phyloP scores from a whole-genome alignment of 2,329 filamentous ascomycete species.

The Dothidotthia symphoricarpi region DNA sequence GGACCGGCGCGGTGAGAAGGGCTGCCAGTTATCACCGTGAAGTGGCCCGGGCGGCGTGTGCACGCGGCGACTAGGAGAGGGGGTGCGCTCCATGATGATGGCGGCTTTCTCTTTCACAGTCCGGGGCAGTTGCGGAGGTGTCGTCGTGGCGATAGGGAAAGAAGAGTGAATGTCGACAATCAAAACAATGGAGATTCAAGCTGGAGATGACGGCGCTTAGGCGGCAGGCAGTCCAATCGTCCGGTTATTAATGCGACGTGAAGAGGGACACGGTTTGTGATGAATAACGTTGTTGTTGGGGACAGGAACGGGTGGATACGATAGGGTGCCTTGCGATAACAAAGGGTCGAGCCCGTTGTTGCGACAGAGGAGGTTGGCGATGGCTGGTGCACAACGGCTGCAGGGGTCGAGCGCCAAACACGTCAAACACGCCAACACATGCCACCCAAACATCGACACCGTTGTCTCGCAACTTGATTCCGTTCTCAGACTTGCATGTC shows the following conservation, averaged over 20 bases:
- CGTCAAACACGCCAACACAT: constrained; percentile 25
- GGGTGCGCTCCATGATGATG: constrained; percentile 51
- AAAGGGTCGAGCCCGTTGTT: constrained; percentile 11
- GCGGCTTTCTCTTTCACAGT: neutral
- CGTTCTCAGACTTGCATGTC: neutral
- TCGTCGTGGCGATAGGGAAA: constrained; percentile 15
- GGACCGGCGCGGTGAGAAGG: constrained; percentile 66
- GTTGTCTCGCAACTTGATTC: neutral
- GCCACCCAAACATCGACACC: constrained; percentile 1
- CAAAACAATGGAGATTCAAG: constrained; percentile 26
- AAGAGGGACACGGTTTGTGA: constrained; percentile 6
- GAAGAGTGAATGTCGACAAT: constrained; percentile 18
- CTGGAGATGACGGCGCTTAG: constrained; percentile 9
- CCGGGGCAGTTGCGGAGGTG: constrained; percentile 9
- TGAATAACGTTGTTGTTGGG: constrained; percentile 10
- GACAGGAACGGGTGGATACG: constrained; percentile 16
- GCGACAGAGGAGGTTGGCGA: constrained; percentile 26
- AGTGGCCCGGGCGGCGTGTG: constrained; percentile 68
- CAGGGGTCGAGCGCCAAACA: constrained; percentile 13
- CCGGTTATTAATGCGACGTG: constrained; percentile 6
- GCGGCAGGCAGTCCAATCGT: constrained; percentile 6
- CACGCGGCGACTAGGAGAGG: constrained; percentile 58
- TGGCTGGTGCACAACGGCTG: constrained; percentile 15
- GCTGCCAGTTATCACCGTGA: constrained; percentile 70
- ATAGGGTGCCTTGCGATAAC: constrained; percentile 15